These are phyloP conservation scores for Amanita subjunquillea DNA, from an alignment of 768 basidiomycete genomes.

Conservation along the genomic window DNA sequence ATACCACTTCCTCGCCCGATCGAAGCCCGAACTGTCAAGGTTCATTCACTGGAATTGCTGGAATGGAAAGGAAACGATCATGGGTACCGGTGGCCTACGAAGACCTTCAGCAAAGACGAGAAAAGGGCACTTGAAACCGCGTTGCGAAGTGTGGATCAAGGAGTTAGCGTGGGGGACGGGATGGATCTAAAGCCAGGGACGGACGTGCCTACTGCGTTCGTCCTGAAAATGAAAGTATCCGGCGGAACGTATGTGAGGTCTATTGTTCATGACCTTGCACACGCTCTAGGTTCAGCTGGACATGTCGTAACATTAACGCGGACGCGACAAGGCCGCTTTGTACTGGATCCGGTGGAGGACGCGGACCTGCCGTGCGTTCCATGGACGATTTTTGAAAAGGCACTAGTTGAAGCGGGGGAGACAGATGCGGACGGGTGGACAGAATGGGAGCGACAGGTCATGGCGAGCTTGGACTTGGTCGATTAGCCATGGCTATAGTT, in stretches of 20 bases:
- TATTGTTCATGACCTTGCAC: conserved; percentile 88
- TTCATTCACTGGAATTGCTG: conserved; percentile 71
- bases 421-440: conserved; percentile 57
- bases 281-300: conserved; percentile 75
- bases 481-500: conserved; percentile 12
- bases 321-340: conserved; percentile 81
- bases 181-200: conserved; percentile 18
- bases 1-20: conserved; percentile 93
- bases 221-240: conserved; percentile 86
- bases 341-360: conserved; percentile 34
- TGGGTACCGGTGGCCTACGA: conserved; percentile 64
- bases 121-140: conserved; percentile 61
- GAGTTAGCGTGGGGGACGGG: conserved; percentile 29
- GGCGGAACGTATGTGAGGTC: conserved; percentile 96
- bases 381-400: conserved; percentile 65
- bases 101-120: conserved; percentile 56
- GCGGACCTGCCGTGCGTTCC: conserved; percentile 57
- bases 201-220: conserved; percentile 65
- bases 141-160: conserved; percentile 37
- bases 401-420: conserved; percentile 41
- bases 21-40: conserved; percentile 71
- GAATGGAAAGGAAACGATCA: conserved; percentile 78
- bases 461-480: conserved; percentile 55
- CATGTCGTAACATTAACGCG: conserved; percentile 89
- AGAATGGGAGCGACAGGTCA: conserved; percentile 77